Conservation (phyloP, 257 asterid species). For the Fraxinus excelsior region DNA sequence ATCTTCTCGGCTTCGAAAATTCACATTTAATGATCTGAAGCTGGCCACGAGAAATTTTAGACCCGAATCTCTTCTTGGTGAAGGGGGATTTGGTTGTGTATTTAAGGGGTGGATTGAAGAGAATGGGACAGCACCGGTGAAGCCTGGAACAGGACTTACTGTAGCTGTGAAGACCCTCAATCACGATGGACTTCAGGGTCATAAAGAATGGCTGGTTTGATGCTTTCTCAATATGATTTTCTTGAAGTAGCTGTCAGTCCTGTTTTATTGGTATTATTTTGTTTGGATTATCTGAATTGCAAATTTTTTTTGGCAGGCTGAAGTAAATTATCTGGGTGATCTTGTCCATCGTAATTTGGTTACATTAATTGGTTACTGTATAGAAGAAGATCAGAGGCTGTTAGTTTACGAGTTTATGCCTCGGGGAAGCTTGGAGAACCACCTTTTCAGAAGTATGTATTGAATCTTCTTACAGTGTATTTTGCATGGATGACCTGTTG, state of each 20-base stretch:
- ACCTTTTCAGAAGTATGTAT: conserved; percentile 57
- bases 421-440: conserved; percentile 71
- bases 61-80: conserved; percentile 73
- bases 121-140: conserved; percentile 61
- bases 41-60: conserved; percentile 72
- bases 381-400: conserved; percentile 60
- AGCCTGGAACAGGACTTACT: conserved; percentile 74
- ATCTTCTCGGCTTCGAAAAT: conserved; percentile 62
- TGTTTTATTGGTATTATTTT: not conserved
- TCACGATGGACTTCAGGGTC: conserved; percentile 87
- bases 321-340: conserved; percentile 62
- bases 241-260: not conserved
- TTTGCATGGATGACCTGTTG: conserved; percentile 2
- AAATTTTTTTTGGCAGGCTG: conserved; percentile 50
- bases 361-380: conserved; percentile 58
- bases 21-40: conserved; percentile 63
- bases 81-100: conserved; percentile 78
- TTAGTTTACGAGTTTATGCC: conserved; percentile 65
- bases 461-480: conserved; percentile 2
- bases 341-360: conserved; percentile 61
- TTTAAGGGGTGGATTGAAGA: conserved; percentile 80
- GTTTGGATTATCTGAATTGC: conserved; percentile 10
- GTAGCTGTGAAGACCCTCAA: conserved; percentile 80
- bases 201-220: conserved; percentile 87
- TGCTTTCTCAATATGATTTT: conserved; percentile 18